Evolutionary conservation across 495 filamentous ascomycete species (phyloP).

Genomic region (Neurospora discreta): DNA sequence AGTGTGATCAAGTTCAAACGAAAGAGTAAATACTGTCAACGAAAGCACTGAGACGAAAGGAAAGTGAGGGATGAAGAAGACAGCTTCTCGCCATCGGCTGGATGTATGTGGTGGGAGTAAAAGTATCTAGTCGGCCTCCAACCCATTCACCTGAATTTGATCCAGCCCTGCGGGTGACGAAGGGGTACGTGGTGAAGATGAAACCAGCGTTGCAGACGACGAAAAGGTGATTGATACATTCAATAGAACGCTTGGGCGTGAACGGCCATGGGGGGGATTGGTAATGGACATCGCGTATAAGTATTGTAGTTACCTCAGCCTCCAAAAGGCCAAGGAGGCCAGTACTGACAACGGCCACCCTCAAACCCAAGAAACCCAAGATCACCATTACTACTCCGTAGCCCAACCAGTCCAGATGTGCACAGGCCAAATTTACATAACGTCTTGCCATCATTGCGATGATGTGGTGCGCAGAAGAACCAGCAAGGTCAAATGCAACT

Average conservation of each 20-base stretch:
- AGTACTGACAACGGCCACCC: background rate
- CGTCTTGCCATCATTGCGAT: background rate
- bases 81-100: background rate
- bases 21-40: background rate
- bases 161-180: background rate
- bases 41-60: background rate
- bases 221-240: background rate
- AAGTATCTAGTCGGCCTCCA: background rate
- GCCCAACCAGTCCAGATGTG: background rate
- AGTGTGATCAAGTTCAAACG: background rate
- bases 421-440: background rate
- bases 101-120: background rate
- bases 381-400: background rate
- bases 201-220: background rate
- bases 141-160: background rate
- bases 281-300: background rate
- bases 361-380: background rate
- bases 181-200: background rate
- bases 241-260: background rate
- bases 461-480: background rate
- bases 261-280: background rate
- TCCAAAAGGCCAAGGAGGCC: background rate
- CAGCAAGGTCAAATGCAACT: background rate
- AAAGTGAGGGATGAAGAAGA: background rate
- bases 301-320: background rate